Evolutionary conservation across 805 yeast species (phyloP), one percentile per base, ranked within the genome.

Genomic region (Hanseniaspora lindneri): DNA sequence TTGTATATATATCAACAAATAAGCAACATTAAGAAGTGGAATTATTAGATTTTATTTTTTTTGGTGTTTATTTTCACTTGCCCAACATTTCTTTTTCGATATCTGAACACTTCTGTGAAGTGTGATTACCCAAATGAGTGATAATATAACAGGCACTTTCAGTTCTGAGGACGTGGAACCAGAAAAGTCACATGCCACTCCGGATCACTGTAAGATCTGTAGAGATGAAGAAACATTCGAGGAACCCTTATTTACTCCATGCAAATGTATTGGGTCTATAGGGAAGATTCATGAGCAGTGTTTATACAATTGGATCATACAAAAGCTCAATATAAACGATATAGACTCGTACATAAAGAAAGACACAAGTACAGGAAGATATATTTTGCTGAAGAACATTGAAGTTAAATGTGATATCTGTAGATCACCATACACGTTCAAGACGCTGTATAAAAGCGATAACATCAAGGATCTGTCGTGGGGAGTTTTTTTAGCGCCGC

Each of bases 201-300:
- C 34, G 30, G 80, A 73, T 51, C 72, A 69, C 28, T 92, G 98
- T 64, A 81, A 98, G 52, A 88, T 92, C 40, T 92, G 98, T 61
- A 81, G 96, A 46, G 89, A 94, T 33, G 97, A 86, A 56, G 88
- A 76, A n/a, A 76, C 92, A 0, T 66, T 65, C 0, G 77, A 74
- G 1, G 85, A 83, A 54, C 96, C 96, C 3, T 68, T 92, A 40
- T 80, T 75, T 54, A 88, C 83, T 62, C 98, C 98, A 3, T 92
- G 99, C 65, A 80, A 76, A 58, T 92, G 98, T 65, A 72, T 86
- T 47, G 99, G 99, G 1, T 82, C 95, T 13, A 94, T 92, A 61
- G 82, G 81, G 60, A 88, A 79, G 58, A 84, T 92, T 47, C 99
- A 92, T 62, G 94, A 89, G 62, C 94, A 82, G 49, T 92, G 99